Evolutionary conservation across 139 green algal genomes (phyloP).

Genomic region (Dunaliella primolecta): DNA sequence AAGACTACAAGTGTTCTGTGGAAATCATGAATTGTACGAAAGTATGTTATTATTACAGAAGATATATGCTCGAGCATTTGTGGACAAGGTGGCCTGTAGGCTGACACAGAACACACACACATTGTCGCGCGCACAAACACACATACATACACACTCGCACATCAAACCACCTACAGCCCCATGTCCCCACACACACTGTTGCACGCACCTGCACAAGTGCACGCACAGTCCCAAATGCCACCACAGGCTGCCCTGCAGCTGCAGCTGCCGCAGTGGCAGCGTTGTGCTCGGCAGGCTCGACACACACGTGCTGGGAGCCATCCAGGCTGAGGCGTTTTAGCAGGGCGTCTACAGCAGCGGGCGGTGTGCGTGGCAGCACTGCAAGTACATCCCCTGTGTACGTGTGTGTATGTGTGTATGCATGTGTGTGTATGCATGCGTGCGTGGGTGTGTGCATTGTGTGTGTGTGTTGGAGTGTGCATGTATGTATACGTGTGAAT

Average conservation of each 20-base stretch:
- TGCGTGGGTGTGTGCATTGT: too few relatives aligned
- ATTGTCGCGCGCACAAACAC: neutral
- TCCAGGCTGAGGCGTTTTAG: slow-evolving; percentile 50
- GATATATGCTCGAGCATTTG: too few relatives aligned
- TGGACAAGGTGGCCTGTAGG: too few relatives aligned
- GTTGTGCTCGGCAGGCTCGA: slow-evolving; percentile 28
- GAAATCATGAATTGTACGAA: too few relatives aligned
- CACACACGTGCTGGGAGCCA: slow-evolving; percentile 33
- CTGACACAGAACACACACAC: too few relatives aligned
- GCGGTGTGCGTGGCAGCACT: slow-evolving; percentile 56
- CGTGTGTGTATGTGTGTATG: neutral
- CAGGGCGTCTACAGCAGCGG: slow-evolving; percentile 29
- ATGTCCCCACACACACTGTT: neutral
- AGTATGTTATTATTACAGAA: too few relatives aligned
- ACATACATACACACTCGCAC: neutral
- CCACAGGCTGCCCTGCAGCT: neutral
- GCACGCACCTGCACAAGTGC: slow-evolving; percentile 35
- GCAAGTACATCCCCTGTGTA: slow-evolving; percentile 62
- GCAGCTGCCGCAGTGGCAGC: neutral
- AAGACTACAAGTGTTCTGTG: too few relatives aligned
- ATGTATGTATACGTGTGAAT: too few relatives aligned
- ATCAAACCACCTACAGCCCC: too few relatives aligned
- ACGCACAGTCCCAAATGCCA: slow-evolving; percentile 33
- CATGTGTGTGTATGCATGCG: neutral
- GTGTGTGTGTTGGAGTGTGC: too few relatives aligned